phyloP scores from a whole-genome alignment of 768 basidiomycete genomes.

The Rhodotorula babjevae region DNA sequence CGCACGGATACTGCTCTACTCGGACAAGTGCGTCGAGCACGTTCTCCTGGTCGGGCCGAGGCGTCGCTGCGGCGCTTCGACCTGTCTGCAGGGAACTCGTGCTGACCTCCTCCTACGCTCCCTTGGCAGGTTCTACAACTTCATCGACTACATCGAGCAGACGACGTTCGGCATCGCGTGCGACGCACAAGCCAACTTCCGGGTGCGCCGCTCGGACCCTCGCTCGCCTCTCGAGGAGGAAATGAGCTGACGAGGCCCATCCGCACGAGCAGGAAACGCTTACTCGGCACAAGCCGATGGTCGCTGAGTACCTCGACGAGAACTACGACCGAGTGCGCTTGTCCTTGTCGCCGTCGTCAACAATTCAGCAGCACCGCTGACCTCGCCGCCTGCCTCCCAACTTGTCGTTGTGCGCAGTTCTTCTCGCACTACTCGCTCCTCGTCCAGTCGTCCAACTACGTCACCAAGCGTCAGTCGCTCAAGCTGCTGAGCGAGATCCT shows the following conservation, averaged over 20 bases:
- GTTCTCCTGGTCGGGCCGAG: not conserved
- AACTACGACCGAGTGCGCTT: conserved; percentile 83
- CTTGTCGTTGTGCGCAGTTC: conserved; percentile 58
- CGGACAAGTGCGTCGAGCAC: conserved; percentile 72
- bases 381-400: not conserved
- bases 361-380: too few relatives aligned
- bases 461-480: conserved; percentile 98
- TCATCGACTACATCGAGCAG: conserved; percentile 92
- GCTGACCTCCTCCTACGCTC: not conserved
- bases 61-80: not conserved
- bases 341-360: not conserved
- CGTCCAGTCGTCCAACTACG: conserved; percentile 89
- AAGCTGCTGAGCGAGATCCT: conserved; percentile 97
- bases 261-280: conserved; percentile 81
- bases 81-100: conserved; percentile 8
- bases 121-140: conserved; percentile 79
- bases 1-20: conserved; percentile 80
- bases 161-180: conserved; percentile 98
- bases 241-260: not conserved
- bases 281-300: conserved; percentile 96
- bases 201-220: conserved; percentile 48
- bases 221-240: too few relatives aligned
- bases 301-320: conserved; percentile 90
- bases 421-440: conserved; percentile 91
- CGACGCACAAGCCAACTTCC: conserved; percentile 94